Conservation (phyloP, 225 moss, liverwort and hornwort genomes). For the Lunularia cruciata region DNA sequence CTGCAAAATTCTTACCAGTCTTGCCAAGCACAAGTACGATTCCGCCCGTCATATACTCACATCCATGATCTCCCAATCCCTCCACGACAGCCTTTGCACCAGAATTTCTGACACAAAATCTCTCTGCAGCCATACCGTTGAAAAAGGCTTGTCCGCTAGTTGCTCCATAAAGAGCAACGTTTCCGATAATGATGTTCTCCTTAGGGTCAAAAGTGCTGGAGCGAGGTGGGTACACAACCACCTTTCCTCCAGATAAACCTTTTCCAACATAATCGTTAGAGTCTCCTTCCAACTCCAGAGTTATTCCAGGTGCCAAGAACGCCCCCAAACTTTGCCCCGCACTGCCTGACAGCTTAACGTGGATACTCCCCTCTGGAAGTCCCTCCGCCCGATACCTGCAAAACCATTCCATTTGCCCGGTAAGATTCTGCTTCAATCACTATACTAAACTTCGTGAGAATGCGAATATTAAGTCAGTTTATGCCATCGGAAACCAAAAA, state of each 20-base stretch:
- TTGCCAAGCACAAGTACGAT: constrained; percentile 69
- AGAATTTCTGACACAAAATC: constrained; percentile 80
- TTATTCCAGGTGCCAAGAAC: constrained; percentile 65
- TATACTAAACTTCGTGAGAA: no score
- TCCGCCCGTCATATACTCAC: constrained; percentile 89
- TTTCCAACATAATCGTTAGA: constrained; percentile 84
- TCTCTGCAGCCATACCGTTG: constrained; percentile 89
- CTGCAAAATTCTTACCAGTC: constrained; percentile 83
- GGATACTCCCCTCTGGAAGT: constrained; percentile 41
- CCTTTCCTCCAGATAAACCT: constrained; percentile 73
- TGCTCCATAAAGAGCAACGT: constrained; percentile 81
- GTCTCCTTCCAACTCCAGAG: constrained; percentile 90
- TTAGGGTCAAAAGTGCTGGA: constrained; percentile 75
- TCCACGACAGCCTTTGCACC: constrained; percentile 84
- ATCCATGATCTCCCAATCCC: constrained; percentile 87
- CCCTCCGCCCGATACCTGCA: constrained; percentile 36
- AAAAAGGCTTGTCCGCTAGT: constrained; percentile 83
- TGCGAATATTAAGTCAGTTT: no score
- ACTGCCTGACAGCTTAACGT: constrained; percentile 69
- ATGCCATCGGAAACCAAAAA: no score
- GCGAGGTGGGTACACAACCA: constrained; percentile 68
- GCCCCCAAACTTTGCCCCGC: constrained; percentile 84
- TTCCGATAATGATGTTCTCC: constrained; percentile 87
- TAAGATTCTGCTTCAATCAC: no score
- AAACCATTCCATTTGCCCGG: no score